A percentile compares a stretch with the other conserved stretches of the same genome.
Evolutionary conservation across 2,329 filamentous ascomycete genomes (phyloP).

Genomic region (Xylariaceae sp.): DNA sequence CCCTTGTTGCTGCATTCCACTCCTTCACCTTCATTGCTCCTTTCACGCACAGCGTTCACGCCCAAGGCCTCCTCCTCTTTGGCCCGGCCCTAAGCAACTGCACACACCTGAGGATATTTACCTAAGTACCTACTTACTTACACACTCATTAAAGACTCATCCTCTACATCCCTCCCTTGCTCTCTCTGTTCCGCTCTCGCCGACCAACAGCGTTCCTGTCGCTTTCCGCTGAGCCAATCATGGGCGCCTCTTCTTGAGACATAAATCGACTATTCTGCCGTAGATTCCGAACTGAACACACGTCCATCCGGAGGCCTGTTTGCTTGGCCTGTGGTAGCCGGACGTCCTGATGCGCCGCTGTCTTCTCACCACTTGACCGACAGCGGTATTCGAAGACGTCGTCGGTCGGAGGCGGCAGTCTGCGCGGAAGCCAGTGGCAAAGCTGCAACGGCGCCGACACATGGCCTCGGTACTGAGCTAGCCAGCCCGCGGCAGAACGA

Average conservation of each 20-base stretch:
- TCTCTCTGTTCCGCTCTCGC: constrained; percentile 1
- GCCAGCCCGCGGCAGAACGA: not conserved
- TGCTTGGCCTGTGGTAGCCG: not conserved
- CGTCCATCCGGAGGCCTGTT: not conserved
- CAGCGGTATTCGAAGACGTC: not conserved
- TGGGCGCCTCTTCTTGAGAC: constrained; percentile 12
- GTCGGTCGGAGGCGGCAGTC: not conserved
- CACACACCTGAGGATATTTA: not conserved
- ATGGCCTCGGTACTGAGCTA: not conserved
- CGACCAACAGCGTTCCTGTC: constrained; percentile 1
- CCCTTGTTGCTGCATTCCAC: not conserved
- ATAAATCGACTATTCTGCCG: constrained; percentile 9
- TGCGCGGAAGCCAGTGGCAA: not conserved
- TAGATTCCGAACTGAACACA: constrained; percentile 6
- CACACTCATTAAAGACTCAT: not conserved
- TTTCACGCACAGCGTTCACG: not conserved
- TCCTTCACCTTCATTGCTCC: not conserved
- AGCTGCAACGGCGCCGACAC: not conserved
- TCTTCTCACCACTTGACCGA: not conserved
- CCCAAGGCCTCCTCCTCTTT: not conserved
- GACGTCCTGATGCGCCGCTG: not conserved
- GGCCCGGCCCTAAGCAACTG: too few relatives aligned
- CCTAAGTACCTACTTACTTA: not conserved
- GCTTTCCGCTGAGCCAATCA: constrained; percentile 7
- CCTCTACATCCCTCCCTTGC: not conserved